phyloP scores from a whole-genome alignment of 768 basidiomycete species.

The Gautieria morchelliformis region DNA sequence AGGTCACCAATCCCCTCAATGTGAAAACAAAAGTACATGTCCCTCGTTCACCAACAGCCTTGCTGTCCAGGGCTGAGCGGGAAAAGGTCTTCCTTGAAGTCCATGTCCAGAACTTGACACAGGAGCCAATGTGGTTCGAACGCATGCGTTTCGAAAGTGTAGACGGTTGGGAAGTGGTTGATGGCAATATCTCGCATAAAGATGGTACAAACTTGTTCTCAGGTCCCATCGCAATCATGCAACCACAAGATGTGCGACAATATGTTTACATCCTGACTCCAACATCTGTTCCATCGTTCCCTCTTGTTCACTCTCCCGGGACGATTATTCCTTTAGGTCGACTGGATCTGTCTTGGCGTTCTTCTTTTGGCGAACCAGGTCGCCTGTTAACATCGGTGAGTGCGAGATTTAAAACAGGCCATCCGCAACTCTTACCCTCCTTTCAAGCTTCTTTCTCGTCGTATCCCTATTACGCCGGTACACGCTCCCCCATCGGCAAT shows the following conservation, averaged over 20 bases:
- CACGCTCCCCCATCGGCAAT: conserved; percentile 54
- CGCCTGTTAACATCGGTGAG: conserved; percentile 72
- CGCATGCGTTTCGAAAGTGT: conserved; percentile 71
- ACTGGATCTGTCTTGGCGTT: conserved; percentile 83
- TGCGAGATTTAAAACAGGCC: neutral
- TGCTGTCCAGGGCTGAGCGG: conserved; percentile 52
- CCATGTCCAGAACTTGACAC: conserved; percentile 82
- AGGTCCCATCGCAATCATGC: conserved; percentile 59
- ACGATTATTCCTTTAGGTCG: conserved; percentile 71
- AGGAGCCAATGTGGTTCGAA: conserved; percentile 68
- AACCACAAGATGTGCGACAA: conserved; percentile 79
- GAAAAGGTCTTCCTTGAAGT: conserved; percentile 87
- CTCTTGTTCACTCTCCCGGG: conserved; percentile 49
- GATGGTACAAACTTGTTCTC: conserved; percentile 37
- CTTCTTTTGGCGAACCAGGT: conserved; percentile 78
- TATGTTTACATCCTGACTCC: conserved; percentile 79
- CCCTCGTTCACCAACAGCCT: conserved; percentile 62
- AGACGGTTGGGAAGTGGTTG: conserved; percentile 52
- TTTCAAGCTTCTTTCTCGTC: conserved; percentile 61
- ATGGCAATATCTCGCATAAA: conserved; percentile 33
- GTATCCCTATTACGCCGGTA: conserved; percentile 43
- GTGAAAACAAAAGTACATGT: conserved; percentile 91
- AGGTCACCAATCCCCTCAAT: conserved; percentile 92
- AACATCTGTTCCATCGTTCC: conserved; percentile 25
- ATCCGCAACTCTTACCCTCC: neutral